Conservation (phyloP, 192 early-diverging fungal genomes). For the Mortierella claussenii region DNA sequence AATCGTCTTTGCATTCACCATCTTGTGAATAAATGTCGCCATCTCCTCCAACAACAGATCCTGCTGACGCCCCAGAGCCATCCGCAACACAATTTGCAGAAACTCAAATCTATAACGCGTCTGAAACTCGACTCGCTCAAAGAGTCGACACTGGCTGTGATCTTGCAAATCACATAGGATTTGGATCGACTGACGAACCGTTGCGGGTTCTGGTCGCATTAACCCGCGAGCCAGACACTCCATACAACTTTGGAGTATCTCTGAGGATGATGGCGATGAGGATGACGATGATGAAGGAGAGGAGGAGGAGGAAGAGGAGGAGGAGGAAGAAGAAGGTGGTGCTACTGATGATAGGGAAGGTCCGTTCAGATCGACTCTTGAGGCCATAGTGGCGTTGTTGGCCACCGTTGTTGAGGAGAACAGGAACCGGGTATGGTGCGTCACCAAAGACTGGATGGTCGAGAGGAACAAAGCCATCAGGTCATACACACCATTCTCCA, state of each 20-base stretch:
- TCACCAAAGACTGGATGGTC: slow-evolving; percentile 25
- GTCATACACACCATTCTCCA: slow-evolving; percentile 34
- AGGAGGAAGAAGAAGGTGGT: no score
- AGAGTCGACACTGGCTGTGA: slow-evolving; percentile 31
- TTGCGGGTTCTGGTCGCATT: slow-evolving; percentile 30
- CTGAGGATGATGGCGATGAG: not conserved
- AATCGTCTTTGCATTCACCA: slow-evolving; percentile 18
- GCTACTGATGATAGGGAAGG: no score
- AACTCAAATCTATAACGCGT: slow-evolving; percentile 30
- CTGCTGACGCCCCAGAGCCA: slow-evolving; percentile 26
- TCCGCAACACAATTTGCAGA: slow-evolving; percentile 28
- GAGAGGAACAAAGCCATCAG: slow-evolving; percentile 28
- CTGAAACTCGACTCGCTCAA: slow-evolving; percentile 40
- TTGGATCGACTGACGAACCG: slow-evolving; percentile 39
- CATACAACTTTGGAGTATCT: slow-evolving; percentile 40
- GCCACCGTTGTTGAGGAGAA: not conserved
- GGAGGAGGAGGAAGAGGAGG: no score
- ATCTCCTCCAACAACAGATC: slow-evolving; percentile 48
- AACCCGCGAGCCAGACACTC: slow-evolving; percentile 33
- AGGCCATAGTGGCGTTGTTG: not conserved
- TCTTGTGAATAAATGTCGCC: slow-evolving; percentile 23
- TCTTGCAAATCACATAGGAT: slow-evolving; percentile 19
- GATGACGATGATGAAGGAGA: no score
- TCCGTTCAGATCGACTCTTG: not conserved
- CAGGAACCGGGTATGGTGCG: slow-evolving; percentile 25